Evolutionary conservation across 768 basidiomycete genomes (phyloP).

Genomic region (Pisolithus tinctorius): DNA sequence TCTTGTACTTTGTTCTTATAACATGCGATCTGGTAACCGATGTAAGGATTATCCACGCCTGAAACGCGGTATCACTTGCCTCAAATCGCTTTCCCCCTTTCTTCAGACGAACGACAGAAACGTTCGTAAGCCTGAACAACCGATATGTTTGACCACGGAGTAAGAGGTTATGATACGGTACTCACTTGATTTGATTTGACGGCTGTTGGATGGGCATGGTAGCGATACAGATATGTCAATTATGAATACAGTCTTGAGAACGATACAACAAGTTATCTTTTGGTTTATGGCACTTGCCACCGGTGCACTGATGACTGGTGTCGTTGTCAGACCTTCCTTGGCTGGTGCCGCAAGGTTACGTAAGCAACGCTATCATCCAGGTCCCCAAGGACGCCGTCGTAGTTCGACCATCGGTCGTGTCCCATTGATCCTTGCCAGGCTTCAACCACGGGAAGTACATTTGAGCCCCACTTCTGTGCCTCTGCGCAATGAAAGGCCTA

Average conservation of each 20-base stretch:
- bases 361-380: too few species aligned
- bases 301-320: too few species aligned
- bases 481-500: slow-evolving; percentile 69
- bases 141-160: slow-evolving; percentile 5
- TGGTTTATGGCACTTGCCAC: too few species aligned
- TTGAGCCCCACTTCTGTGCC: background rate
- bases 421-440: too few species aligned
- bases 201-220: slow-evolving; percentile 67
- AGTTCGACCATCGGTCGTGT: too few species aligned
- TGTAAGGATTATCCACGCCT: background rate
- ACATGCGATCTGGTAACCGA: slow-evolving; percentile 70
- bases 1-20: slow-evolving; percentile 99
- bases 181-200: slow-evolving; percentile 84
- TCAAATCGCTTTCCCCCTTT: slow-evolving; percentile 98
- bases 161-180: slow-evolving; percentile 1
- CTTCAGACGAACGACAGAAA: slow-evolving; percentile 91
- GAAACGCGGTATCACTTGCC: slow-evolving; percentile 34
- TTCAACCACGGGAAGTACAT: too few species aligned
- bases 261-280: too few species aligned
- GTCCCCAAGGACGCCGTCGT: too few species aligned
- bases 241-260: too few species aligned
- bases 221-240: background rate
- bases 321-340: too few species aligned
- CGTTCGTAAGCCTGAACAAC: slow-evolving; percentile 80
- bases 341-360: too few species aligned